phyloP scores from a whole-genome alignment of 2,329 filamentous ascomycete genomes.

The Fusarium scirpi region DNA sequence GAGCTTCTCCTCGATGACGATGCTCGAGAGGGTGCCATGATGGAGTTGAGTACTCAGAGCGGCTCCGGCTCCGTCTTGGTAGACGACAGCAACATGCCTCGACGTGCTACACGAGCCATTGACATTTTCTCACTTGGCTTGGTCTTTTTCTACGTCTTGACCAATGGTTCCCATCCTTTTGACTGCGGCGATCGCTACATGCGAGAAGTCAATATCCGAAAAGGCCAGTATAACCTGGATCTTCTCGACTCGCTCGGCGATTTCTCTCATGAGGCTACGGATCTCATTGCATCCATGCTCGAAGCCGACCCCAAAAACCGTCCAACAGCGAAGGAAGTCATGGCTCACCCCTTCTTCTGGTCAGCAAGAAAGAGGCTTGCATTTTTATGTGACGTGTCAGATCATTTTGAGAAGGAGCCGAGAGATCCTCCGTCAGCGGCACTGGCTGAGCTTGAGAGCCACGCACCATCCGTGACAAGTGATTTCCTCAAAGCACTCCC shows the following conservation, averaged over 20 bases:
- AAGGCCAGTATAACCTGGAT: constrained; percentile 80
- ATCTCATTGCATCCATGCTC: constrained; percentile 87
- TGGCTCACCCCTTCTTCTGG: constrained; percentile 99
- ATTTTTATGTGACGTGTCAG: constrained; percentile 96
- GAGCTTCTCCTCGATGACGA: constrained; percentile 89
- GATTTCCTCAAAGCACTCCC: constrained; percentile 86
- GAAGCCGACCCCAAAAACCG: constrained; percentile 64
- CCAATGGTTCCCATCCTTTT: constrained; percentile 90
- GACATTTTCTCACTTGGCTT: constrained; percentile 97
- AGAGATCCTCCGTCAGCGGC: constrained; percentile 82
- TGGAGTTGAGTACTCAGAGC: constrained; percentile 69
- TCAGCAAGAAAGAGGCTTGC: constrained; percentile 85
- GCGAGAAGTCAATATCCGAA: constrained; percentile 97
- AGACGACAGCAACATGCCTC: constrained; percentile 68
- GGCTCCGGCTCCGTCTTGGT: constrained; percentile 70
- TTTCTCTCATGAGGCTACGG: constrained; percentile 86
- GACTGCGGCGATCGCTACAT: constrained; percentile 95
- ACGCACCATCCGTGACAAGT: constrained; percentile 66
- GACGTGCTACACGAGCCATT: constrained; percentile 92
- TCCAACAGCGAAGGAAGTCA: constrained; percentile 81
- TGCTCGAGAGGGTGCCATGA: constrained; percentile 61
- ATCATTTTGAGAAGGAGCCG: constrained; percentile 94
- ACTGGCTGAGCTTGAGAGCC: constrained; percentile 69
- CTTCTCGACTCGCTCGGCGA: constrained; percentile 82
- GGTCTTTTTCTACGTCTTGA: constrained; percentile 99